These are phyloP conservation scores for Ophiostoma montium DNA, from an alignment of 2,329 filamentous ascomycete genomes.

Conservation along the genomic window DNA sequence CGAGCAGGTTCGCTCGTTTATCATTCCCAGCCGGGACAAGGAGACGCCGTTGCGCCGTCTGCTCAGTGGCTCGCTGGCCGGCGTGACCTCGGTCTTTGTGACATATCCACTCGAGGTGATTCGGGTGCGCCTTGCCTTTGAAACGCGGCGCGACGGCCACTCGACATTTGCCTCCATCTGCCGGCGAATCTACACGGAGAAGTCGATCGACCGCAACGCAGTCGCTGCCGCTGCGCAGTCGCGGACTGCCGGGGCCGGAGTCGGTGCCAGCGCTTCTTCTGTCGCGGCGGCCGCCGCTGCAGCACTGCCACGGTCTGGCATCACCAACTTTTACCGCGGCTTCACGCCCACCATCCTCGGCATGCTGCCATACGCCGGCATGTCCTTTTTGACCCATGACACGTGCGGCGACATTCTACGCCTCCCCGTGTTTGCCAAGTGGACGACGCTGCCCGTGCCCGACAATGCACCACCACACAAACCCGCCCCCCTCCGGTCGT, in stretches of 20 bases:
- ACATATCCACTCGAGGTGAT: slow-evolving; percentile 93
- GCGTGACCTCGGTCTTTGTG: slow-evolving; percentile 84
- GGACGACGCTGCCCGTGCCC: slow-evolving; percentile 59
- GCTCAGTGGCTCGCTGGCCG: slow-evolving; percentile 58
- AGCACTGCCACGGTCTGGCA: slow-evolving; percentile 48
- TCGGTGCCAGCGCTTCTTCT: slow-evolving; percentile 18
- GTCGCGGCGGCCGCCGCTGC: slow-evolving; percentile 29
- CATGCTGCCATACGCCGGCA: slow-evolving; percentile 93
- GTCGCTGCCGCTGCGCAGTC: slow-evolving; percentile 23
- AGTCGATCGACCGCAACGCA: slow-evolving; percentile 29
- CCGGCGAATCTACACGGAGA: slow-evolving; percentile 58
- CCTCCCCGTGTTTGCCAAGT: slow-evolving; percentile 47
- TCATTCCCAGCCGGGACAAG: slow-evolving; percentile 58
- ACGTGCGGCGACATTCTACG: slow-evolving; percentile 75
- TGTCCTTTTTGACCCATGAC: slow-evolving; percentile 92
- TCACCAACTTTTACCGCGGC: slow-evolving; percentile 88
- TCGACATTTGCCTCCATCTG: slow-evolving; percentile 66
- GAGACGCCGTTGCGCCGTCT: slow-evolving; percentile 73
- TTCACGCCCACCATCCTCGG: slow-evolving; percentile 82
- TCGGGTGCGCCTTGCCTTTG: slow-evolving; percentile 82
- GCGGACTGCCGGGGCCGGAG: slow-evolving; percentile 20
- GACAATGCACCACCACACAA: slow-evolving; percentile 38
- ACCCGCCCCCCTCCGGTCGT: slow-evolving; percentile 60
- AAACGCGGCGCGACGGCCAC: slow-evolving; percentile 63
- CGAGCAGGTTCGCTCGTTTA: slow-evolving; percentile 72